Evolutionary conservation across 352 stramenopile genomes (phyloP).

Genomic region (Globisporangium takayamanum): DNA sequence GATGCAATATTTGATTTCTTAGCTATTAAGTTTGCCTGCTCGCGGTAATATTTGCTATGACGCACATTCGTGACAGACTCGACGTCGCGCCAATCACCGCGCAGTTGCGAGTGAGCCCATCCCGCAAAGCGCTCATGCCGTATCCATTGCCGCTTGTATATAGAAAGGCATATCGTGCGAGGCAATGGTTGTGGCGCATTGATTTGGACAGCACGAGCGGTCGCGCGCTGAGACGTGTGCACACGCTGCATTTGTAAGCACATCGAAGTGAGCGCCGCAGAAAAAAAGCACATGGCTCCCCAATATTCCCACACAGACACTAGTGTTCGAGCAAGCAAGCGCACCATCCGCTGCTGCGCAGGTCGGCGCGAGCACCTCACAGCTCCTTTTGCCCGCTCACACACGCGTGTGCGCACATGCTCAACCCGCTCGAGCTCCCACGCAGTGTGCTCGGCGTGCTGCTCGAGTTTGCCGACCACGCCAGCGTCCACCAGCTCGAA

Average conservation of each 20-base stretch:
- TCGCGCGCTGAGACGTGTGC: slow-evolving; percentile 10
- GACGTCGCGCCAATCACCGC: too few species aligned
- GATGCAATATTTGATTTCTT: too few species aligned
- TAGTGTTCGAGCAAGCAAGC: background rate
- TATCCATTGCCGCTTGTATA: too few species aligned
- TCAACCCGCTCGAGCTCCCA: slow-evolving; percentile 13
- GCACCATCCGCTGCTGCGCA: background rate
- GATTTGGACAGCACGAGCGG: too few species aligned
- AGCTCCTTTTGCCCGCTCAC: slow-evolving; percentile 21
- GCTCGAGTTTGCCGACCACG: slow-evolving; percentile 23
- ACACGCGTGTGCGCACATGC: slow-evolving; percentile 6
- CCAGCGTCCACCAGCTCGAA: slow-evolving; percentile 21
- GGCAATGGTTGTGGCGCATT: too few species aligned
- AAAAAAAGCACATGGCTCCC: background rate
- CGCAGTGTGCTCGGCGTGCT: slow-evolving; percentile 20
- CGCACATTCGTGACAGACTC: too few species aligned
- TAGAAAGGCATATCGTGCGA: too few species aligned
- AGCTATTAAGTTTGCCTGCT: too few species aligned
- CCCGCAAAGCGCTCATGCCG: too few species aligned
- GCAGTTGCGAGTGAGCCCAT: too few species aligned
- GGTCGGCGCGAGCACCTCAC: background rate
- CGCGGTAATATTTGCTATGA: too few species aligned
- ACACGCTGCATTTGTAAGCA: slow-evolving; percentile 4
- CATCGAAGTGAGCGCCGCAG: background rate
- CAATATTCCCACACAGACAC: background rate